These are phyloP conservation scores for Kluyveromyces nonfermentans DNA, from an alignment of 805 yeast genomes.

Conservation along the genomic window DNA sequence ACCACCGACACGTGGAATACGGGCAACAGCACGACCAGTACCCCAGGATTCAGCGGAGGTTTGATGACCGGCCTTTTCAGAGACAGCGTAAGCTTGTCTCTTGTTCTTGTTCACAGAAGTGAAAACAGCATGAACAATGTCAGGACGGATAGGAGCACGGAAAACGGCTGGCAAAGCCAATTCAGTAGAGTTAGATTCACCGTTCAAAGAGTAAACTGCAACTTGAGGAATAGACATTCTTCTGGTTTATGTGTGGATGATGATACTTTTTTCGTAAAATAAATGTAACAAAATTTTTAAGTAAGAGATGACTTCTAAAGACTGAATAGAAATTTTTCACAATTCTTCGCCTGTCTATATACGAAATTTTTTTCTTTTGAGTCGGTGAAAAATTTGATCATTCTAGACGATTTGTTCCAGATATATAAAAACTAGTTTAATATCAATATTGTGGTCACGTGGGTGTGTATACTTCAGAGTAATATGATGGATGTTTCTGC, in stretches of 20 bases:
- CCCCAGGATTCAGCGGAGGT: conserved; percentile 99
- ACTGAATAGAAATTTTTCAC: too few species aligned
- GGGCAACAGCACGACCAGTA: conserved; percentile 99
- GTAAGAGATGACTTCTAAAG: too few species aligned
- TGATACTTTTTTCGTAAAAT: neutral
- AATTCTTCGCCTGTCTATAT: too few species aligned
- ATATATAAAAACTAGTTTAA: too few species aligned
- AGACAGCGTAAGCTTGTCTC: conserved; percentile 99
- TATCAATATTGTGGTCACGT: neutral
- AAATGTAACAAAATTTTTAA: neutral
- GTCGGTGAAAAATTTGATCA: conserved; percentile 6
- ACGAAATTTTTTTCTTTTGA: too few species aligned
- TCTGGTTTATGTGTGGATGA: conserved; percentile 6
- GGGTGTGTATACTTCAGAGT: too few species aligned
- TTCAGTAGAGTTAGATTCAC: conserved; percentile 76
- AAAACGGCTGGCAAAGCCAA: conserved; percentile 97
- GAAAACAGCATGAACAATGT: conserved; percentile 97
- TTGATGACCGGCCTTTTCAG: conserved; percentile 99
- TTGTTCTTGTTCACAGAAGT: conserved; percentile 99
- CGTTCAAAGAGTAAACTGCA: conserved; percentile 81
- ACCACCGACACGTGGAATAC: conserved; percentile 99
- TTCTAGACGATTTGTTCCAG: neutral
- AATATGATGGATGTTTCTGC: too few species aligned
- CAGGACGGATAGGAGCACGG: conserved; percentile 99
- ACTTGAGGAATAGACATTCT: conserved; percentile 88